phyloP scores from a whole-genome alignment of 106 monocot species.

The Posidonia australis region DNA sequence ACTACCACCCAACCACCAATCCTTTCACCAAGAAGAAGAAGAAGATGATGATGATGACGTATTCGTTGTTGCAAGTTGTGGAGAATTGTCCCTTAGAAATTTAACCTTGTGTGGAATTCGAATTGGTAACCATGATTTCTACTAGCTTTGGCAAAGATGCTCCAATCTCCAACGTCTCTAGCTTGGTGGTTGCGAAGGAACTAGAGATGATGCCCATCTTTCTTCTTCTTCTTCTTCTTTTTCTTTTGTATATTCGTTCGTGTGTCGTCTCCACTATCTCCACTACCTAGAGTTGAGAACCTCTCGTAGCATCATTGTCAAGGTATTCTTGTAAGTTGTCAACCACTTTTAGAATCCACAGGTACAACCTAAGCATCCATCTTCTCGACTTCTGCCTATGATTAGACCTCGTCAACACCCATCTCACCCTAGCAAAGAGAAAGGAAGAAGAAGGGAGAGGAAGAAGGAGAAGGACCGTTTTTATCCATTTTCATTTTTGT shows the following conservation, averaged over 20 bases:
- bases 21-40: too few species aligned
- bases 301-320: slow-evolving; percentile 51
- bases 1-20: too few species aligned
- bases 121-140: slow-evolving; percentile 26
- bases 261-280: slow-evolving; percentile 26
- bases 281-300: slow-evolving; percentile 49
- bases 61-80: too few species aligned
- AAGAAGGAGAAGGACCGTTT: too few species aligned
- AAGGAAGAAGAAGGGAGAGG: too few species aligned
- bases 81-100: slow-evolving; percentile 26
- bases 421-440: slow-evolving; percentile 43
- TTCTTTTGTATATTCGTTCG: slow-evolving; percentile 25
- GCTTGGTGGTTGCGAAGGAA: slow-evolving; percentile 57
- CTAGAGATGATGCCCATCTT: slow-evolving; percentile 26
- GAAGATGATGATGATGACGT: too few species aligned
- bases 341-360: slow-evolving; percentile 30
- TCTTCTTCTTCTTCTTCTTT: background rate
- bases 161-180: slow-evolving; percentile 39
- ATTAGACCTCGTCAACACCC: slow-evolving; percentile 63
- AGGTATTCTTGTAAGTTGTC: slow-evolving; percentile 44
- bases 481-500: too few species aligned
- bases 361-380: slow-evolving; percentile 23
- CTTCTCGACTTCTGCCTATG: slow-evolving; percentile 67
- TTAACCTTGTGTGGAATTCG: slow-evolving; percentile 46
- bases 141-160: slow-evolving; percentile 61